Percentiles rank a stretch among this genome's conserved stretches.
Conservation (phyloP, 2,329 filamentous ascomycete species). For the Blumeria graminis region DNA sequence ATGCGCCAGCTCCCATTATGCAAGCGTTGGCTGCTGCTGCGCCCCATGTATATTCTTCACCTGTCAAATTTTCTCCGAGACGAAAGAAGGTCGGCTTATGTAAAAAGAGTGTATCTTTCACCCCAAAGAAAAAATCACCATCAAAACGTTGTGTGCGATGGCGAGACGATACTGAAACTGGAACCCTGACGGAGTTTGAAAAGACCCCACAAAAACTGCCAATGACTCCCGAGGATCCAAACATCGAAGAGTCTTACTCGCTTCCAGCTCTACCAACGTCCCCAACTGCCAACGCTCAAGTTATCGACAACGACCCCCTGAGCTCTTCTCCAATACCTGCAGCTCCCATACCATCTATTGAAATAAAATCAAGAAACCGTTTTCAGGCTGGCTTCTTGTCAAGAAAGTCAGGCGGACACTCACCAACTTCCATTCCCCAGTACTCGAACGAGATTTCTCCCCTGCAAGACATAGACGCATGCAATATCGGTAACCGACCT, state of each 20-base stretch:
- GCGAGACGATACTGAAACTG: slow-evolving; percentile 76
- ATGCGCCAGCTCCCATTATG: slow-evolving; percentile 16
- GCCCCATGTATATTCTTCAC: slow-evolving; percentile 26
- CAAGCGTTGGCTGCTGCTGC: slow-evolving; percentile 15
- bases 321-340: slow-evolving; percentile 27
- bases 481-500: slow-evolving; percentile 23
- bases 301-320: slow-evolving; percentile 18
- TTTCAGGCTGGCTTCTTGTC: slow-evolving; percentile 80
- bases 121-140: slow-evolving; percentile 53
- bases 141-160: slow-evolving; percentile 63
- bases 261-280: slow-evolving; percentile 29
- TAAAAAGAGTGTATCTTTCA: slow-evolving; percentile 57
- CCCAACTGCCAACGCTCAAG: slow-evolving; percentile 15
- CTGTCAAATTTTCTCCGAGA: slow-evolving; percentile 56
- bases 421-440: slow-evolving; percentile 34
- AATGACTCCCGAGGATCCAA: slow-evolving; percentile 29
- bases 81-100: slow-evolving; percentile 40
- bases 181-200: slow-evolving; percentile 70
- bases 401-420: slow-evolving; percentile 37
- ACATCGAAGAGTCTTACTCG: slow-evolving; percentile 21
- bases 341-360: slow-evolving; percentile 32
- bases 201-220: slow-evolving; percentile 58
- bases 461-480: slow-evolving; percentile 26
- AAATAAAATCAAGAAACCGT: slow-evolving; percentile 42
- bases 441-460: slow-evolving; percentile 29